Evolutionary conservation across 176 grass and related monocot genomes (phyloP).

Genomic region (Otatea glauca): DNA sequence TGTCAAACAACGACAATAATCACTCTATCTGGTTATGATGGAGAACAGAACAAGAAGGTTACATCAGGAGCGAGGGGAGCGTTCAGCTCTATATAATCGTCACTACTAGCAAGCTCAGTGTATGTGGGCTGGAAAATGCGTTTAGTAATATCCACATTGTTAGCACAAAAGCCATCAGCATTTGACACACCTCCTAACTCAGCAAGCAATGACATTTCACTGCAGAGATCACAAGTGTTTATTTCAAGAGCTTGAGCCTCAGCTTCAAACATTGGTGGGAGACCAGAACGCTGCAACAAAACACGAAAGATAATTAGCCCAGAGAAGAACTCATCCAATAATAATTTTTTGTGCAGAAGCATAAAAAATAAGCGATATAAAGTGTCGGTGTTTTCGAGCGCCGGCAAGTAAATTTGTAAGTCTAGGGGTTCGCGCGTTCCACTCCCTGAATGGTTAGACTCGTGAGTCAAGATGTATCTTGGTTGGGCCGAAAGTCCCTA

Average conservation of each 20-base stretch:
- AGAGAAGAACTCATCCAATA: not conserved
- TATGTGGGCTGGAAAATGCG: slow-evolving; percentile 1
- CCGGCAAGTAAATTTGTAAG: no score
- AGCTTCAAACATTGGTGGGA: slow-evolving; percentile 37
- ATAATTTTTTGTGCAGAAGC: not conserved
- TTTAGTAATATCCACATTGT: not conserved
- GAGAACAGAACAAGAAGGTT: not conserved
- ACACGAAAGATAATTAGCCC: not conserved
- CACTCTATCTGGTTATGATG: no score
- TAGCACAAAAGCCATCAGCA: no score
- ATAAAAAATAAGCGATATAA: no score
- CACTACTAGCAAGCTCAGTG: slow-evolving; percentile 35
- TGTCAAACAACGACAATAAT: no score
- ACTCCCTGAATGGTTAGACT: no score
- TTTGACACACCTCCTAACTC: no score
- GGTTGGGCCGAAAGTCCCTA: no score
- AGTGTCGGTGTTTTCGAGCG: no score
- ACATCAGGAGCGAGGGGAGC: slow-evolving; percentile 49
- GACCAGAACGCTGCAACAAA: slow-evolving; percentile 49
- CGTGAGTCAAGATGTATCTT: no score
- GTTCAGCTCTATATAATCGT: slow-evolving; percentile 65
- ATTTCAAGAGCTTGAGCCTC: slow-evolving; percentile 44
- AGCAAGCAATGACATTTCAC: no score
- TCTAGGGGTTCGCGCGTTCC: no score
- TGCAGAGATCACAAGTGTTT: slow-evolving; percentile 26